Evolutionary conservation across 805 yeast species (phyloP).

Genomic region (Saccharomyces paradoxus): DNA sequence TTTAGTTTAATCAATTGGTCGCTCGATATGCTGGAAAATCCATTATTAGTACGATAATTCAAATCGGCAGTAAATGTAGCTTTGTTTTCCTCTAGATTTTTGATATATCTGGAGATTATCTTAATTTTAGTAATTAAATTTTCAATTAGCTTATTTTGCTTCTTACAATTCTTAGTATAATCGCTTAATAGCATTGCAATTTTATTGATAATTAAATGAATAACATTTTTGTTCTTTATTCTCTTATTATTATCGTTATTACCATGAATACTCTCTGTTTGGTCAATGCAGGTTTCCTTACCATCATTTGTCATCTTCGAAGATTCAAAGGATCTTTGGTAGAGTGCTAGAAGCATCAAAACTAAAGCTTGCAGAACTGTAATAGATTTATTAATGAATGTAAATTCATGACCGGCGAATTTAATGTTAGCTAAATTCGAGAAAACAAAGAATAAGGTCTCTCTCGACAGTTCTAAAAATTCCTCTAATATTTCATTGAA

Average conservation of each 20-base stretch:
- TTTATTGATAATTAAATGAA: constrained; percentile 11
- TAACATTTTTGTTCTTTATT: neutral
- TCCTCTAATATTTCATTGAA: constrained; percentile 17
- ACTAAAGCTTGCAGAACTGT: constrained; percentile 15
- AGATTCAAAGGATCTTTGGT: constrained; percentile 13
- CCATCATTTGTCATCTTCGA: neutral
- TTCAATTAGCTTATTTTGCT: constrained; percentile 11
- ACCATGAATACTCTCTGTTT: neutral
- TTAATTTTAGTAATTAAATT: constrained; percentile 13
- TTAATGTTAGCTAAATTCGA: constrained; percentile 26
- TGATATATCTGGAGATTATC: constrained; percentile 13
- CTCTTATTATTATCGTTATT: neutral
- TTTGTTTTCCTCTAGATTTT: constrained; percentile 1
- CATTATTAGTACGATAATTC: neutral
- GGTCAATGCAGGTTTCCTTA: neutral
- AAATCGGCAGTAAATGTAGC: neutral
- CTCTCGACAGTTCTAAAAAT: constrained; percentile 21
- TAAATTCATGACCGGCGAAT: constrained; percentile 27
- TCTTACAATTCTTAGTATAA: constrained; percentile 26
- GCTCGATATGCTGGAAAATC: neutral
- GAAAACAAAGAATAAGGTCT: constrained; percentile 25
- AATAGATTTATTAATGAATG: constrained; percentile 25
- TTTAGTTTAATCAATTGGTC: constrained; percentile 11
- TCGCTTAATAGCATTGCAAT: constrained; percentile 23
- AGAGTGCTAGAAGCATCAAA: constrained; percentile 21